A percentile compares a stretch with the other conserved stretches of the same genome.
These are phyloP conservation scores for Lactarius indigo DNA, from an alignment of 768 basidiomycete genomes.

Conservation along the genomic window DNA sequence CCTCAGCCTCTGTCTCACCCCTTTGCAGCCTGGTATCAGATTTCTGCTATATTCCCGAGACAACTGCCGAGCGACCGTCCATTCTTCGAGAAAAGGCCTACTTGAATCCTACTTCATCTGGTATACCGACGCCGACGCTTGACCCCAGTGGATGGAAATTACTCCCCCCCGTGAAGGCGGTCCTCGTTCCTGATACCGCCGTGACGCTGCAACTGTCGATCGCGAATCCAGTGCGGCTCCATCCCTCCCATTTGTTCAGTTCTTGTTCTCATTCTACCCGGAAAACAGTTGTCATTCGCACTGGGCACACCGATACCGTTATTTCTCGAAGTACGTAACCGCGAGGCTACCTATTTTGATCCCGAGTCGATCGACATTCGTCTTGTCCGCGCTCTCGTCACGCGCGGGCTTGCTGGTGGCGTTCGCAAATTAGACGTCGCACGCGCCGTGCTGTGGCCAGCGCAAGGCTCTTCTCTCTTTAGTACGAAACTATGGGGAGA, in stretches of 20 bases:
- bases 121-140: constrained; percentile 14
- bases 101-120: background rate
- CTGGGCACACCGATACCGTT: constrained; percentile 21
- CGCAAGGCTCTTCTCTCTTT: background rate
- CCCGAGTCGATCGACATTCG: constrained; percentile 13
- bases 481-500: constrained; percentile 16
- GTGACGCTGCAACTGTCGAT: constrained; percentile 12
- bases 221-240: constrained; percentile 13
- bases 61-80: constrained; percentile 22
- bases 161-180: constrained; percentile 14
- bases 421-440: constrained; percentile 3
- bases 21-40: constrained; percentile 15
- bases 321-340: constrained; percentile 4
- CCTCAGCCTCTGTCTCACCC: background rate
- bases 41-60: constrained; percentile 23
- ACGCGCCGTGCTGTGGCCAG: constrained; percentile 19
- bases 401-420: constrained; percentile 4
- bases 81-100: constrained; percentile 23
- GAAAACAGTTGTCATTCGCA: constrained; percentile 17
- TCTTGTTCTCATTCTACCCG: background rate
- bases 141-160: constrained; percentile 27
- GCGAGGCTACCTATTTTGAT: background rate
- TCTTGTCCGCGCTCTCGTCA: constrained; percentile 15
- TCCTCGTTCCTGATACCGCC: background rate
- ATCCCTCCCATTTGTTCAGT: background rate